Evolutionary conservation across 352 stramenopile genomes (phyloP).

Genomic region (Aphanomyces stellatus): DNA sequence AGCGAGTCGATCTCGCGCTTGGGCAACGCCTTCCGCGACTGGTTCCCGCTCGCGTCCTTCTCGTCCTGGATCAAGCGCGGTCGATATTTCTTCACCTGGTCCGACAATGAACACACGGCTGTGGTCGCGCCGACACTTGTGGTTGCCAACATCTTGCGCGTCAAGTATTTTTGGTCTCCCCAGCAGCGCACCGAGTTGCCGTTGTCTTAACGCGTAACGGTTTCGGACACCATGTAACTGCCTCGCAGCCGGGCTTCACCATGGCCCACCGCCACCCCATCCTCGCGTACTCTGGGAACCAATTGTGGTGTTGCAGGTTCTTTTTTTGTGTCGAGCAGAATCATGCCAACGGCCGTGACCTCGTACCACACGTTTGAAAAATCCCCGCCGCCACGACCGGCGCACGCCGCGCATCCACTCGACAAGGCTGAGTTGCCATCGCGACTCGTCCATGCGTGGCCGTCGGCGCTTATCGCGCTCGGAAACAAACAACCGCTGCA

Average conservation of each 20-base stretch:
- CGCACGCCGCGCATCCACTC: background rate
- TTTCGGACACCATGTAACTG: no score
- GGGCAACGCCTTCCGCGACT: constrained; percentile 13
- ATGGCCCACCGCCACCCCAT: no score
- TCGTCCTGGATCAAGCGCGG: constrained; percentile 38
- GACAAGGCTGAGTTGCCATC: constrained; percentile 12
- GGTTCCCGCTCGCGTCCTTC: constrained; percentile 26
- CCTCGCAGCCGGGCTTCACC: no score
- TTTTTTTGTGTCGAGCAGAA: no score
- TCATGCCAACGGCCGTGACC: no score
- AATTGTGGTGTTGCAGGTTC: no score
- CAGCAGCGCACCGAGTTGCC: no score
- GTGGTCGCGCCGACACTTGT: constrained; percentile 58
- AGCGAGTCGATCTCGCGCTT: constrained; percentile 30
- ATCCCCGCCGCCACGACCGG: no score
- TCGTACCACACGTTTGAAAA: no score
- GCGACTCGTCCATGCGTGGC: constrained; percentile 35
- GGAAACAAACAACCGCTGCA: constrained; percentile 39
- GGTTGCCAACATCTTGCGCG: constrained; percentile 39
- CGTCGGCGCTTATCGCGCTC: constrained; percentile 28
- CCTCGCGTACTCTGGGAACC: no score
- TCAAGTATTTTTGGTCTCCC: no score
- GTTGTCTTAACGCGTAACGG: no score
- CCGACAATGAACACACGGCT: constrained; percentile 54
- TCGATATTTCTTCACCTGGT: constrained; percentile 80